phyloP scores from a whole-genome alignment of 2,329 filamentous ascomycete genomes.

The Xylaria sp. region DNA sequence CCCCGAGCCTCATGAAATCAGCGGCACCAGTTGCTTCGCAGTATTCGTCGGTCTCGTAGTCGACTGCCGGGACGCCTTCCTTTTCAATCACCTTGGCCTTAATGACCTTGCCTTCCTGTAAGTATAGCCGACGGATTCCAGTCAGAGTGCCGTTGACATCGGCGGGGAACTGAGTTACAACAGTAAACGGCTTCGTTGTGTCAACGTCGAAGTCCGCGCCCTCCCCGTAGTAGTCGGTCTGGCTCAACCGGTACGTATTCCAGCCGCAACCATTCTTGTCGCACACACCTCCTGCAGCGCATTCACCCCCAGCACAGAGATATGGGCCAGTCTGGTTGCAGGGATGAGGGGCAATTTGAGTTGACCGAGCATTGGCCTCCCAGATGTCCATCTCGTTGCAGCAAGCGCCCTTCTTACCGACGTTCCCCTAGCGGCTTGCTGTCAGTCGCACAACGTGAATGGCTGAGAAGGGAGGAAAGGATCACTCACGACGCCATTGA shows the following conservation, averaged over 20 bases:
- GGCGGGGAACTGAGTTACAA: constrained; percentile 53
- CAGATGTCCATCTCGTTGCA: constrained; percentile 55
- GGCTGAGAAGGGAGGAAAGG: neutral
- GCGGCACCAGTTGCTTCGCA: constrained; percentile 50
- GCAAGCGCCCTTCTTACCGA: constrained; percentile 50
- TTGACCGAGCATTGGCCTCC: constrained; percentile 52
- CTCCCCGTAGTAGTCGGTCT: constrained; percentile 48
- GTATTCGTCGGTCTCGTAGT: constrained; percentile 48
- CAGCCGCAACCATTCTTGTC: constrained; percentile 52
- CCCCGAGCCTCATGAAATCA: constrained; percentile 52
- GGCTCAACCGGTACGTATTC: constrained; percentile 50
- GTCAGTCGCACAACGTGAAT: constrained; percentile 26
- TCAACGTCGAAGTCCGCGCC: constrained; percentile 48
- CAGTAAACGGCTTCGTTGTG: constrained; percentile 51
- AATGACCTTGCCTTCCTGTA: constrained; percentile 51
- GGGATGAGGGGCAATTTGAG: constrained; percentile 51
- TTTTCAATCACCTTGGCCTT: constrained; percentile 48
- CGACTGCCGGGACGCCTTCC: constrained; percentile 47
- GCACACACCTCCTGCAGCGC: constrained; percentile 48
- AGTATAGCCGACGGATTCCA: constrained; percentile 51
- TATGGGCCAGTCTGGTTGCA: constrained; percentile 50
- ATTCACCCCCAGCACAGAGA: constrained; percentile 48
- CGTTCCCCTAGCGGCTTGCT: constrained; percentile 45
- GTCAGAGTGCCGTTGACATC: constrained; percentile 46
- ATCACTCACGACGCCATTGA: constrained; percentile 51